Evolutionary conservation across 2,329 filamentous ascomycete genomes (phyloP), one percentile per base, ranked within the genome.

Genomic region (Botrytis elliptica): DNA sequence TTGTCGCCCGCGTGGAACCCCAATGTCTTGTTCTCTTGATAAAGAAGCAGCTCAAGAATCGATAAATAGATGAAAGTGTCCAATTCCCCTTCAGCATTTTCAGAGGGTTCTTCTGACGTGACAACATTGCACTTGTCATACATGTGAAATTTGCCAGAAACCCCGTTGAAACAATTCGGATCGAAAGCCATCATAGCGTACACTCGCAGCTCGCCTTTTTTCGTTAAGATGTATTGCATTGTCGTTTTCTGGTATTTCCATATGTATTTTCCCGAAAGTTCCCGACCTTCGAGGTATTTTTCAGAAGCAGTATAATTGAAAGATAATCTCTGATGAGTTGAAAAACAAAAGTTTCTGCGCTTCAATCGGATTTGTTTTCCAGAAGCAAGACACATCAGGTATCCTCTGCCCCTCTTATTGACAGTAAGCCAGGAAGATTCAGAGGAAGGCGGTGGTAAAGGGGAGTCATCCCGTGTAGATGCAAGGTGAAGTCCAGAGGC

Each of bases 301-400:
- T 57, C 33, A 29, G 62, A n/a, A n/a, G 64, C 44, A 66, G 36
- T 9, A 52, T 66, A 66, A 16, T 66, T 52, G 33, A 66, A 66
- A 22, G 44, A 66, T 49, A 66, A 14, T 49, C 33, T 49, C 29
- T 66, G n/a, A 25, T 44, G 42, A 49, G 29, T 42, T 25, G 36
- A 63, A 16, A 63, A 63, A 42, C 60, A 40, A 16, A 25, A 63
- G 16, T 18, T 63, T n/a, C 22, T 18, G 22, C 38, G 60, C 60
- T 63, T 63, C 22, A 63, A n/a, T n/a, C 25, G n/a, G 25, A 63
- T 63, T 40, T 16, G 60, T 12, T n/a, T 42, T 14, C 60, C 60
- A 63, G 36, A 62, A 62, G 59, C 38, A 63, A 16, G 14, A 25
- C 22, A 38, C 60, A 63, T 63, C 8, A 40, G 12, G n/a, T 63